Evolutionary conservation across 345 rosid species (phyloP), one percentile per base, ranked within the genome.

Genomic region (Gossypioides kirkii): DNA sequence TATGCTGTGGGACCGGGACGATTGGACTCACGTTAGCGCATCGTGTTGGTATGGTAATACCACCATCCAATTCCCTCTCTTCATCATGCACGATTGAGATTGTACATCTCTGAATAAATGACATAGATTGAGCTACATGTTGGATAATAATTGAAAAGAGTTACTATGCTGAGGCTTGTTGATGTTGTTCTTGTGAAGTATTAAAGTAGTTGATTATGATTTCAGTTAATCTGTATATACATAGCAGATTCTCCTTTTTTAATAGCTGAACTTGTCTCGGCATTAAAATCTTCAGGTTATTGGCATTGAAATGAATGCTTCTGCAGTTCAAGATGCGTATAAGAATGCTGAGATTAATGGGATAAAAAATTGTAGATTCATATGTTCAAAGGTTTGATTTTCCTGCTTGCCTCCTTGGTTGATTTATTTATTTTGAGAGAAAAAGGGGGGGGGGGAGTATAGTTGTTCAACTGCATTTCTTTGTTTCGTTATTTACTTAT

Each of bases 1-100:
- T 95, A 71, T 95, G 99, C 80, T 95, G 99, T 79, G 98, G 99
- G 66, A 95, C 99, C 36, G 97, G 99, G 74, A 92, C 97, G 25
- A 95, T 95, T 28, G 98, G 98, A 53, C 94, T 95, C 55, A 95
- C 98, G 1, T 76, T 91, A 52, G 99, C 98, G 1, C 90, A 87
- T 82, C 93, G 85, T 74, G 99, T 95, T 76, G 97, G 99, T 61
- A 88, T 89, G 99, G 99, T 92, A 89, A 83, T 74, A 76, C 26
- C 53, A 55, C 78, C 70, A 32, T 82, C 81, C 62, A 55, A 49
- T 78, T 78, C 59, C 45, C 10, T 56, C 7, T 28, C 60, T 42
- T 28, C 36, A 47, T 54, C 32, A 14, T 45, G 18, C 25, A 11
- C 3, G 69, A 47, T 61, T 36, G 43, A 28, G 50, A 49, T 1